Evolutionary conservation across 345 rosid species (phyloP).

Genomic region (Corchorus olitorius): DNA sequence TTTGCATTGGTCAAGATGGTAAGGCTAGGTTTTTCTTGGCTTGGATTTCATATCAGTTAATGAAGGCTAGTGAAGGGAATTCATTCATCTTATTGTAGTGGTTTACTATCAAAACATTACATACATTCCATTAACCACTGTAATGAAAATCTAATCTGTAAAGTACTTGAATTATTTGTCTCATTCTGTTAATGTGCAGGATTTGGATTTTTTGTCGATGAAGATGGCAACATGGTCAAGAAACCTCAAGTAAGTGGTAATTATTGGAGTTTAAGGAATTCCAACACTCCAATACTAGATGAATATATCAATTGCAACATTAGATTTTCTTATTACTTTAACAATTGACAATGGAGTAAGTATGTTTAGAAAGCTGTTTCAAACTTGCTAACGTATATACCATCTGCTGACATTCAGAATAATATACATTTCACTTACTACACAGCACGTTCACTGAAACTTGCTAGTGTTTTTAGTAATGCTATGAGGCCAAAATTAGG

Average conservation of each 20-base stretch:
- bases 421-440: not conserved
- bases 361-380: not conserved
- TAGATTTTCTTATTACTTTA: not conserved
- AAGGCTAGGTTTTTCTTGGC: constrained; percentile 20
- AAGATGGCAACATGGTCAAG: constrained; percentile 67
- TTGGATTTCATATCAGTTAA: not conserved
- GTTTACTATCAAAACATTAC: not conserved
- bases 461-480: not conserved
- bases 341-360: not conserved
- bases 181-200: constrained; percentile 41
- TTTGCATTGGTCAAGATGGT: constrained; percentile 94
- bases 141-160: not conserved
- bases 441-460: not conserved
- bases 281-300: not conserved
- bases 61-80: not conserved
- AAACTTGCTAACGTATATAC: not conserved
- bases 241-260: constrained; percentile 71
- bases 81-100: not conserved
- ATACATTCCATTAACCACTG: not conserved
- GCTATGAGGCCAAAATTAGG: not conserved
- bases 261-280: not conserved
- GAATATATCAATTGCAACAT: not conserved
- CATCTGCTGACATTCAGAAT: not conserved
- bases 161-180: not conserved
- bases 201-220: constrained; percentile 81